Evolutionary conservation across 192 early-diverging fungal genomes (phyloP), one percentile per base, ranked within the genome.

Genomic region (Gonapodya prolifera): DNA sequence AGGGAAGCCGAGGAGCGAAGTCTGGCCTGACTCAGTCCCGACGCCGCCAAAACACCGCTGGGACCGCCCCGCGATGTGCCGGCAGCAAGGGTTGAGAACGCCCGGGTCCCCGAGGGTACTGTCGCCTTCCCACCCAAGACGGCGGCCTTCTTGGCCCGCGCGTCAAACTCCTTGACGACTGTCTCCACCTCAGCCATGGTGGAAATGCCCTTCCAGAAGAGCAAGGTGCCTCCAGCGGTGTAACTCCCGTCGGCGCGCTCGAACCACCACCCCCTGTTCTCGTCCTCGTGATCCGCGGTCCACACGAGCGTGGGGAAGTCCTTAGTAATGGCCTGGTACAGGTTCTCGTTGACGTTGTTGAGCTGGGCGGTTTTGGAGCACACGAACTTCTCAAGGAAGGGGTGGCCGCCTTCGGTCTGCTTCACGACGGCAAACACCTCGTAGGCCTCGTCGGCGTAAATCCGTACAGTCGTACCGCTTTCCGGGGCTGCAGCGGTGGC

Each of bases 151-250:
- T 78, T 78, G 69, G 34, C 32, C n/a, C 23, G 34, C 75, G 80
- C 82, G 33, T 78, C 74, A 76, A 89, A 90, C 2, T 83, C 75
- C n/a, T 88, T 78, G n/a, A 98, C 86, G 73, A 92, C 85, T 17
- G 82, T 83, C 75, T 92, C 87, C 70, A 97, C 87, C 75, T 87
- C 85, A n/a, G 91, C 87, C 81, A 94, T 83, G 83, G 94, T 88
- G n/a, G 91, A 84, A 69, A 98, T 83, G 28, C 98, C 96, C 79
- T 94, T 94, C 92, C 94, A 99, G 84, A 98, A 98, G 70, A 96
- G 84, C 18, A 93, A 95, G 70, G 83, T 81, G 17, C 82, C 81
- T 32, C 86, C 86, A 80, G 85, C 85, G n/a, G 87, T 90, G 81
- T 89, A 89, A 80, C 91, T 93, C 34, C 96, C 96, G 76, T 97